Evolutionary conservation across 1,284 basidiomycete genomes (phyloP), one percentile per base, ranked within the genome.

Genomic region (Coriolopsis trogii): DNA sequence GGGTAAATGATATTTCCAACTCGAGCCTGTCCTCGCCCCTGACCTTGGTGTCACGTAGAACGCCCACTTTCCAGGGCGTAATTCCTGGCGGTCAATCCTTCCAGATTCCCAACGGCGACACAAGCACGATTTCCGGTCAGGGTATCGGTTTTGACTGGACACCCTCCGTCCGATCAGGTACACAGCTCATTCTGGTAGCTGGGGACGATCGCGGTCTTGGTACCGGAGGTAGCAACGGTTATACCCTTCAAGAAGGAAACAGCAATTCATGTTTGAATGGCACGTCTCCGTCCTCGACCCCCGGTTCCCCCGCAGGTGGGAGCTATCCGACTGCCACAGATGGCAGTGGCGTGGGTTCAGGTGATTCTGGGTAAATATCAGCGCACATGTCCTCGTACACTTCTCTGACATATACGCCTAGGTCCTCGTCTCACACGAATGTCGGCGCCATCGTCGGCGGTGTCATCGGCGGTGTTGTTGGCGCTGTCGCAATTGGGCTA

Each of bases 21-120:
- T n/a, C n/a, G n/a, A n/a, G n/a, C 30, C 42, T 24, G 30, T 41
- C 15, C 12, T 37, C 20, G 12, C 33, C 16, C 33, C 21, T 15
- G 21, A 34, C 7, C 45, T 39, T 13, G 6, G 4, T 30, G 21
- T 18, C 13, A 18, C 45, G 33, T 51, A 86, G 86, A 9, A 77
- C 65, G 2, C 76, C 82, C 3, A 76, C 68, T 26, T 87, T 91
- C 66, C 73, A 82, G 34, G 89, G 87, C 8, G 73, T 91, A 36
- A 91, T 92, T 28, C 90, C 89, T 1, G 89, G 88, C 2, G 89
- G 89, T 15, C 71, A 88, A 44, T 87, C 88, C 0, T 91, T 91
- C 64, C 63, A 74, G 6, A 79, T 91, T 47, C 82, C 84, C 1
- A 49, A 75, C 48, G 73, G 72, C 6, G 29, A 61, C 1, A 65